Evolutionary conservation across 805 yeast species (phyloP), one percentile per base, ranked within the genome.

Genomic region (Candida michaelii): DNA sequence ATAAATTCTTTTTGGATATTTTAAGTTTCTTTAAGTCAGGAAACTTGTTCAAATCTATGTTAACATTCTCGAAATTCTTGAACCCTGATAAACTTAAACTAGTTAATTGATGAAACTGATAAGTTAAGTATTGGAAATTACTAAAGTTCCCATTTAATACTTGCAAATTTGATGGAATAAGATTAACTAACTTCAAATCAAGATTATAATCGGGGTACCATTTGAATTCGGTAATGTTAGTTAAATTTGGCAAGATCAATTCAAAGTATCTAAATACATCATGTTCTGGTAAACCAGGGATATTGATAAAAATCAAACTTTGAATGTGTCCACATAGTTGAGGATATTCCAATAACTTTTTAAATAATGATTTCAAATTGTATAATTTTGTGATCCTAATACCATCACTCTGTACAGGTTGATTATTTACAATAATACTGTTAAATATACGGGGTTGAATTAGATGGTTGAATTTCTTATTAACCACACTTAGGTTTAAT

Each of bases 231-330:
- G 14, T 25, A 17, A 58, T 41, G 35, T 47, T 50, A 1, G 10
- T 18, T 17, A 58, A 42, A 12, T 42, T 29, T 2, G 58, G 60
- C 18, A 60, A 43, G 12, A 51, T 44, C 4, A 30, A 14, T 9
- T 40, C 25, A n/a, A 59, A 46, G 30, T 45, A 48, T 8, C 43
- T 36, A 7, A 49, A 21, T n/a, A 59, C 42, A 23, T 49, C 49
- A 12, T 50, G 43, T 29, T 59, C 63, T 4, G 62, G 57, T 13
- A 60, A 44, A 47, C 59, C 64, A 3, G 65, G 65, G 14, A 55
- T 40, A 5, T 40, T 32, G 7, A 42, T 35, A 31, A 52, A 50
- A 8, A 44, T 33, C 19, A 59, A 30, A 6, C 42, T 41, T 21
- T 49, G 42, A 4, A 59, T 38, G 14, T 36, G 45, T 3, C n/a